Evolutionary conservation across 2,329 filamentous ascomycete genomes (phyloP).

Genomic region (Penicillium crustosum): DNA sequence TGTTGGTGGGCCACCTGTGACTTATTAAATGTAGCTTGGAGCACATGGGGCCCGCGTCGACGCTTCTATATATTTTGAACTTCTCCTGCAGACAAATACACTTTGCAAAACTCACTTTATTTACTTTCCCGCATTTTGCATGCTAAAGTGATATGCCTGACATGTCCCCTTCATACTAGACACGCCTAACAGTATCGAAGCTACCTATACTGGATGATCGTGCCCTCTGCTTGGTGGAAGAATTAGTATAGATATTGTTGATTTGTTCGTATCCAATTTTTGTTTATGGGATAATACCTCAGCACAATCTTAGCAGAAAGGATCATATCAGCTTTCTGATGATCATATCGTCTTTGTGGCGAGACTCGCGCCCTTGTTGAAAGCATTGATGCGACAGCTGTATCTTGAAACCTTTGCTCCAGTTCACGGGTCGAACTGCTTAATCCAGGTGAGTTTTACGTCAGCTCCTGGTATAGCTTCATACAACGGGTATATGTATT

Average conservation of each 20-base stretch:
- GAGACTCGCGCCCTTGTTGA: not conserved
- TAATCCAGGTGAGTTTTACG: not conserved
- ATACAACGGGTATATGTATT: too few species aligned
- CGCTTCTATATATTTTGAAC: not conserved
- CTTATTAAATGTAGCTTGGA: not conserved
- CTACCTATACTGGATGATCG: not conserved
- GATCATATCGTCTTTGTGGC: not conserved
- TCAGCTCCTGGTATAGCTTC: not conserved
- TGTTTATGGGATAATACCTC: not conserved
- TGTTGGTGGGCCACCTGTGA: not conserved
- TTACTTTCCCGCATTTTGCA: too few species aligned
- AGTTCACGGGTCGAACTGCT: not conserved
- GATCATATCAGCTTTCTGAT: not conserved
- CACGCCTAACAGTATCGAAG: not conserved
- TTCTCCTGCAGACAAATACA: not conserved
- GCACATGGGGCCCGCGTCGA: not conserved
- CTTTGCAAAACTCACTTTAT: not conserved
- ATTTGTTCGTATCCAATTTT: not conserved
- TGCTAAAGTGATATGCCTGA: not conserved
- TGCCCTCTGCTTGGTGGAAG: not conserved
- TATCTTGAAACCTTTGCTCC: not conserved
- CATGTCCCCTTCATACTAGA: not conserved
- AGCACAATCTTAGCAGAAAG: not conserved
- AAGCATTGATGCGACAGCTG: not conserved
- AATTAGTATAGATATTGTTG: not conserved